Conservation (phyloP, 2,329 filamentous ascomycete genomes). For the Anthostomella pinea region DNA sequence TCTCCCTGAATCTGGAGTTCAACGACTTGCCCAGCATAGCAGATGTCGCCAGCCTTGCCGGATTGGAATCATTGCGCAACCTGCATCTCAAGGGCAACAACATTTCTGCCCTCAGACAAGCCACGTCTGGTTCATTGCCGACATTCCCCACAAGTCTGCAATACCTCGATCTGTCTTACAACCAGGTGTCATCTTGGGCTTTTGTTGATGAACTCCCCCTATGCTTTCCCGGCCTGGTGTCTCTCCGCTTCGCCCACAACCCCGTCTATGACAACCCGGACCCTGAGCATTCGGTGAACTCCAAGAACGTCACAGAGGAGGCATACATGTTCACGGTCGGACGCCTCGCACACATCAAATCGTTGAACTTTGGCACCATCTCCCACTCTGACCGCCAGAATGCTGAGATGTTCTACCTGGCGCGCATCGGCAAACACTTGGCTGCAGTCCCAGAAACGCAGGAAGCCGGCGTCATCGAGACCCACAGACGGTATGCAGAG, state of each 20-base stretch:
- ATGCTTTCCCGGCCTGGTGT: slow-evolving; percentile 69
- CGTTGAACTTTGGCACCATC: slow-evolving; percentile 72
- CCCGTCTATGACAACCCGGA: slow-evolving; percentile 67
- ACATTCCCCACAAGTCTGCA: slow-evolving; percentile 53
- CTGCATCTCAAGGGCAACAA: slow-evolving; percentile 75
- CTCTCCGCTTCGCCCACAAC: slow-evolving; percentile 80
- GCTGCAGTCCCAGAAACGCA: slow-evolving; percentile 52
- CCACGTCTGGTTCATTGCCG: slow-evolving; percentile 34
- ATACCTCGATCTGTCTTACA: slow-evolving; percentile 73
- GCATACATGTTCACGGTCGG: slow-evolving; percentile 86
- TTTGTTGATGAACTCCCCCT: slow-evolving; percentile 68
- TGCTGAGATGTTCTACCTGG: slow-evolving; percentile 91
- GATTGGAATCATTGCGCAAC: slow-evolving; percentile 51
- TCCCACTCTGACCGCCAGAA: slow-evolving; percentile 74
- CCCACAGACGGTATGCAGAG: slow-evolving; percentile 69
- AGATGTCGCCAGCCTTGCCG: slow-evolving; percentile 53
- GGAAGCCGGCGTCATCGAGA: slow-evolving; percentile 53
- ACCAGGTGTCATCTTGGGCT: slow-evolving; percentile 64
- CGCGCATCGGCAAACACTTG: slow-evolving; percentile 75
- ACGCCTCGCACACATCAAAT: slow-evolving; percentile 64
- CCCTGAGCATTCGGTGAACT: slow-evolving; percentile 28
- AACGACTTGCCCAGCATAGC: slow-evolving; percentile 63
- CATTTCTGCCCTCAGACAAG: slow-evolving; percentile 47
- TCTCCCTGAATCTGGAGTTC: slow-evolving; percentile 66
- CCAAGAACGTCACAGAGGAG: slow-evolving; percentile 59